Conservation (phyloP, 805 yeast genomes). For the Cyberlindnera nakhonratchasimensis region DNA sequence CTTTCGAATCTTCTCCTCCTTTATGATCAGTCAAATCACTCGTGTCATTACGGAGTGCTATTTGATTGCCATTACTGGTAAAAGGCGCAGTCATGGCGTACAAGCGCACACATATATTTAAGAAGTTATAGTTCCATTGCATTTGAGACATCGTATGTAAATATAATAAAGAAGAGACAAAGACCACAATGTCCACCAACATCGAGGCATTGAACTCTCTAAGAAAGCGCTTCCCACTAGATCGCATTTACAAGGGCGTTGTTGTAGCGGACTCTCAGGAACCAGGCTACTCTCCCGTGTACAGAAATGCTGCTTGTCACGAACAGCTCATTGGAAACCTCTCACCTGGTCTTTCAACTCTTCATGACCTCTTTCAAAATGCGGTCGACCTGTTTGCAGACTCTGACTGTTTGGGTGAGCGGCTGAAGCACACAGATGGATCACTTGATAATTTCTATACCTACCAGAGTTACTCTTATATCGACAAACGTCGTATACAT, state of each 20-base stretch:
- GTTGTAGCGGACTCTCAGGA: constrained; percentile 33
- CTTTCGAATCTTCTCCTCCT: no score
- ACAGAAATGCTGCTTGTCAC: constrained; percentile 34
- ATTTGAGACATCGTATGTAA: no score
- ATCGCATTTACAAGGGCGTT: constrained; percentile 20
- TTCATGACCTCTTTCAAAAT: constrained; percentile 36
- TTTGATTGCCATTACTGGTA: no score
- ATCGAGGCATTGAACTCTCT: constrained; percentile 11
- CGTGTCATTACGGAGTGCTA: no score
- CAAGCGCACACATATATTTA: no score
- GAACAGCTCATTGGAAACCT: constrained; percentile 24
- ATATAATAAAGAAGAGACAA: neutral
- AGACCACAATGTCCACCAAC: neutral
- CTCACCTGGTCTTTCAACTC: constrained; percentile 32
- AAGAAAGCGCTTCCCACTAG: constrained; percentile 15
- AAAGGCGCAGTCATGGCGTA: no score
- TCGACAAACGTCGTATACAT: constrained; percentile 34
- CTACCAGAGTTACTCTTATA: constrained; percentile 36
- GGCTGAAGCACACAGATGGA: constrained; percentile 21
- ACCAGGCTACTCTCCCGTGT: constrained; percentile 43
- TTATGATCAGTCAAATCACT: no score
- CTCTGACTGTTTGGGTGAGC: constrained; percentile 38
- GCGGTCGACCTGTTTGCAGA: constrained; percentile 31
- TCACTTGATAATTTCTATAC: constrained; percentile 39
- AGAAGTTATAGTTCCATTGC: no score